Evolutionary conservation across 768 basidiomycete species (phyloP).

Genomic region (Russula foetens): DNA sequence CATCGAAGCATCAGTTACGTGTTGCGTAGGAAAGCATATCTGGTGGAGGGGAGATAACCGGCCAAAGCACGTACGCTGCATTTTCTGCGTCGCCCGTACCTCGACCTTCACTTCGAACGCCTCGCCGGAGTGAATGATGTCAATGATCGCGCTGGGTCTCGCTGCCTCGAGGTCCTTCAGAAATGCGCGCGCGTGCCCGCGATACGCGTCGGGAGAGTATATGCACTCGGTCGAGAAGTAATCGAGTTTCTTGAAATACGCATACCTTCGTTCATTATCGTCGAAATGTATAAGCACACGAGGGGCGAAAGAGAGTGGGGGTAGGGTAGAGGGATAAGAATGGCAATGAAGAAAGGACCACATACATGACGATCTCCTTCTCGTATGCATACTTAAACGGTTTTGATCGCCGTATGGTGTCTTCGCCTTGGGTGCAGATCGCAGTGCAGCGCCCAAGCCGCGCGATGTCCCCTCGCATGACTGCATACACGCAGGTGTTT

Average conservation of each 20-base stretch:
- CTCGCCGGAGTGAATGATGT: constrained; percentile 96
- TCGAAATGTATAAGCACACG: neutral
- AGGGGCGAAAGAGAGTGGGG: too few species aligned
- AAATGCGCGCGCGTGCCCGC: constrained; percentile 90
- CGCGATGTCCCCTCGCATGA: constrained; percentile 97
- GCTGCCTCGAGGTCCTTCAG: constrained; percentile 94
- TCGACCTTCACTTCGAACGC: constrained; percentile 81
- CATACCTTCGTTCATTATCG: constrained; percentile 58
- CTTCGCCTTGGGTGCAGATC: constrained; percentile 93
- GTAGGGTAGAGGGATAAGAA: too few species aligned
- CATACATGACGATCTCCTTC: constrained; percentile 98
- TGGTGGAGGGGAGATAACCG: too few species aligned
- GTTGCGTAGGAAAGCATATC: neutral
- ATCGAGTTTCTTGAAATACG: constrained; percentile 98
- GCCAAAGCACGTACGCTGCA: constrained; percentile 56
- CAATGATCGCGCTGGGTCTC: constrained; percentile 91
- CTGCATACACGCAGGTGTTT: constrained; percentile 33
- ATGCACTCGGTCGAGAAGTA: constrained; percentile 99
- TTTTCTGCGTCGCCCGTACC: constrained; percentile 75
- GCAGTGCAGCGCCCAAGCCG: constrained; percentile 88
- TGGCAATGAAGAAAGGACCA: neutral
- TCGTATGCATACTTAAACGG: constrained; percentile 99
- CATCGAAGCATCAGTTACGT: neutral
- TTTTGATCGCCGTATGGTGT: constrained; percentile 93
- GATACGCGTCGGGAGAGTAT: constrained; percentile 97